Conservation (phyloP, 768 basidiomycete species). For the Nevesoporus exiguus region DNA sequence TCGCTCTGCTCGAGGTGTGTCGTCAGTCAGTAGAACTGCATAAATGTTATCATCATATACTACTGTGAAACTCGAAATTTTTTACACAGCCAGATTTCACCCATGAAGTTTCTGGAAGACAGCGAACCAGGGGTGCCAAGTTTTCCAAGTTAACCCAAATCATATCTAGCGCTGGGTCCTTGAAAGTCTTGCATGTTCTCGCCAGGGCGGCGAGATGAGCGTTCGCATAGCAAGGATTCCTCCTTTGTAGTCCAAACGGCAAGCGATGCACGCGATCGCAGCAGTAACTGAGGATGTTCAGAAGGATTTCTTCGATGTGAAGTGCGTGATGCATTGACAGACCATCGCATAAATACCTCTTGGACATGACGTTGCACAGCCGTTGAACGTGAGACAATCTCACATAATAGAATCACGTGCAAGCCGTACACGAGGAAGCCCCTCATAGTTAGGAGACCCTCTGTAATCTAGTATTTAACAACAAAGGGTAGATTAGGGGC, state of each 20-base stretch:
- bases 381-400: too few species aligned
- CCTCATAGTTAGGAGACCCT: too few species aligned
- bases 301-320: neutral
- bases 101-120: slow-evolving; percentile 2
- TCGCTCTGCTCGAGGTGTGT: neutral
- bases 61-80: neutral
- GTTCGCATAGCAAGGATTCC: neutral
- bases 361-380: too few species aligned
- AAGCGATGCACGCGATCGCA: neutral
- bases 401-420: too few species aligned
- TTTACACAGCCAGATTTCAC: slow-evolving; percentile 1
- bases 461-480: too few species aligned
- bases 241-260: neutral
- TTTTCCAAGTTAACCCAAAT: neutral
- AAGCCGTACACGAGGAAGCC: too few species aligned
- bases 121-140: slow-evolving; percentile 11
- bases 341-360: too few species aligned
- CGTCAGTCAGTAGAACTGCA: slow-evolving; percentile 3
- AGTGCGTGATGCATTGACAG: neutral
- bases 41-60: neutral
- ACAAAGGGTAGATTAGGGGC: too few species aligned
- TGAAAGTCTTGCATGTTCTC: neutral
- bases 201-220: neutral
- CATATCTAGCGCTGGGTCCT: neutral
- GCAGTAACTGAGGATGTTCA: neutral